Evolutionary conservation across 2,329 filamentous ascomycete genomes (phyloP).

Genomic region (Colletotrichum sp.): DNA sequence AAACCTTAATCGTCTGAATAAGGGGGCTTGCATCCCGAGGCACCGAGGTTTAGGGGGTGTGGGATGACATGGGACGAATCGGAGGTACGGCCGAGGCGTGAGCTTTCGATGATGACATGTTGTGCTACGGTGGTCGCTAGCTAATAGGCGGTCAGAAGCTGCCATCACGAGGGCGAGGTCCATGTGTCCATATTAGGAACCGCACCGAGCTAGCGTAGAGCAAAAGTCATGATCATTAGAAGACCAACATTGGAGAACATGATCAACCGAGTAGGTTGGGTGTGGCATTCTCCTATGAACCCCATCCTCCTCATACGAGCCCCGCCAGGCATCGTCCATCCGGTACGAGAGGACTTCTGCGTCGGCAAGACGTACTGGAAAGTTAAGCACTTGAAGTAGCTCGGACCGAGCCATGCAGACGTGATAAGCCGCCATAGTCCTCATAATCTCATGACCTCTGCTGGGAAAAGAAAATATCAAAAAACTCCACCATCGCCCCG

Average conservation of each 20-base stretch:
- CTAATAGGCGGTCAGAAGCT: neutral
- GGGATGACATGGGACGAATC: neutral
- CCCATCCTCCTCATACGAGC: neutral
- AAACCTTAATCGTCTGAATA: neutral
- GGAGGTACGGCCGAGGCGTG: neutral
- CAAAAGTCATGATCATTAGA: neutral
- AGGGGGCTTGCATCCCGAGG: neutral
- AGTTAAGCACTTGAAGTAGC: neutral
- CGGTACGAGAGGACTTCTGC: neutral
- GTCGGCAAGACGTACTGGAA: neutral
- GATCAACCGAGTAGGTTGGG: neutral
- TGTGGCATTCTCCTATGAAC: neutral
- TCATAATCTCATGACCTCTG: slow-evolving; percentile 6
- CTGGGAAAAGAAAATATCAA: neutral
- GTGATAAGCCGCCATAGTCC: neutral
- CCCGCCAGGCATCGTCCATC: neutral
- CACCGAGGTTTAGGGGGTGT: neutral
- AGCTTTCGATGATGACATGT: neutral
- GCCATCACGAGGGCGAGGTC: neutral
- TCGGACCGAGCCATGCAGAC: neutral
- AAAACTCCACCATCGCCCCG: slow-evolving; percentile 13
- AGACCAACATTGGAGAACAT: neutral
- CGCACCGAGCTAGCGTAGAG: neutral
- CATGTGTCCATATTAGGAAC: neutral
- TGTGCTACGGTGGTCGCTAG: neutral